phyloP scores from a whole-genome alignment of 2,329 filamentous ascomycete genomes.

The Rachicladosporium sp. region DNA sequence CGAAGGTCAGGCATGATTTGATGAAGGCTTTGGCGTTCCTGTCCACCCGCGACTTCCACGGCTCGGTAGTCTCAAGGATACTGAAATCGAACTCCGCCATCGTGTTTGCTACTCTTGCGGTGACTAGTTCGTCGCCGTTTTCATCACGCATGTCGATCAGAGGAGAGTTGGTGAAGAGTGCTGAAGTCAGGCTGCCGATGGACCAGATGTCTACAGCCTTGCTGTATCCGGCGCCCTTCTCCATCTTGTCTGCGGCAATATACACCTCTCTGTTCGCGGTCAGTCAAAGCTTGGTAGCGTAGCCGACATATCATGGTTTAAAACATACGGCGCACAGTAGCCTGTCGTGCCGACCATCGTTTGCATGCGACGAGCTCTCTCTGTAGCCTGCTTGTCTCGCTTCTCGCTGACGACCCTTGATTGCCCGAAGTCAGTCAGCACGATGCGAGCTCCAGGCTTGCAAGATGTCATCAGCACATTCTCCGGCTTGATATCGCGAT shows the following conservation, averaged over 20 bases:
- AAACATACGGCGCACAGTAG: conserved; percentile 46
- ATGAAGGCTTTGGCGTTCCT: conserved; percentile 41
- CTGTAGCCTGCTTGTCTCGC: background rate
- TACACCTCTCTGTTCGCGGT: conserved; percentile 24
- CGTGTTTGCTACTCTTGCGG: background rate
- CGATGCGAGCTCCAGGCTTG: conserved; percentile 37
- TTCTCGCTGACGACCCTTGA: conserved; percentile 27
- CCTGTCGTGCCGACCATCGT: conserved; percentile 43
- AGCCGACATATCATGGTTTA: background rate
- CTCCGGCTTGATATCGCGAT: conserved; percentile 52
- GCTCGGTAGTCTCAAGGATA: conserved; percentile 30
- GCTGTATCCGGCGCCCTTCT: conserved; percentile 35
- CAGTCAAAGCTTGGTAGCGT: background rate
- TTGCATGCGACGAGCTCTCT: conserved; percentile 35
- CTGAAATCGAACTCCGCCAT: conserved; percentile 24
- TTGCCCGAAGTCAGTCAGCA: conserved; percentile 51
- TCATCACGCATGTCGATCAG: conserved; percentile 20
- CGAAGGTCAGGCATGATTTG: conserved; percentile 35
- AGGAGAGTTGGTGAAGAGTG: conserved; percentile 39
- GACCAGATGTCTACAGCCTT: conserved; percentile 52
- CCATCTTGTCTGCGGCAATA: background rate
- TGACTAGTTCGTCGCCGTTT: conserved; percentile 6
- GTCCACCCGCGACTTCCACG: conserved; percentile 28
- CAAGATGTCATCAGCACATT: conserved; percentile 49
- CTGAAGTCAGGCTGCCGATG: conserved; percentile 42